Base-by-base conservation (phyloP, 768 basidiomycete species). In the Krasilnikovozyma curviuscula region DNA sequence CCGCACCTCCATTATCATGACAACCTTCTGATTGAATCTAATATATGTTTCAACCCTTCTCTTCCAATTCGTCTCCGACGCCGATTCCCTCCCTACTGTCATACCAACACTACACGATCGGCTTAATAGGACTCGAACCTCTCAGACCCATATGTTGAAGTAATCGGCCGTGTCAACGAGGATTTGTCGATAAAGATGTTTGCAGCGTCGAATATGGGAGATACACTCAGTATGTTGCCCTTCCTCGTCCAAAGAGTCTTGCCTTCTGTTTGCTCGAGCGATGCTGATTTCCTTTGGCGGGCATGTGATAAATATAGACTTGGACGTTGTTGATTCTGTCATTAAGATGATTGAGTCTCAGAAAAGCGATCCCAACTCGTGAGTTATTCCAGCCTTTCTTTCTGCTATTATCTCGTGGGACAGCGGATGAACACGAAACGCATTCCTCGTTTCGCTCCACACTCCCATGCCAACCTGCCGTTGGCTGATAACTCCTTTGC, bases 81-180 rank as follows among this genome's bases (percentile, higher is more conserved):
- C 35, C n/a, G n/a, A n/a, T n/a, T n/a, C n/a, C n/a, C n/a, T n/a
- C n/a, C n/a, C n/a, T n/a, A n/a, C n/a, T n/a, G n/a, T n/a, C n/a
- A n/a, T n/a, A n/a, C n/a, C n/a, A n/a, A n/a, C n/a, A n/a, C n/a
- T n/a, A n/a, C n/a, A 40, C n/a, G 12, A 18, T 0, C 21, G 6
- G 37, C 10, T 8, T 8, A 32, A 33, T 44, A 74, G 71, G 69
- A 67, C 49, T 59, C 68, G 23, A 62, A 68, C 39, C 64, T 77
- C 44, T 63, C 64, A 2, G 75, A 74, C 44, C 65, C 71, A 3
- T 81, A 66, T 53, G 66, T 79, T 39, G 82, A 84, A 60, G 65
- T 83, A 44, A 70, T 83, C 25, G 81, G 80, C 6, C 70, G 60
- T 5, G 80, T 76, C 19, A 48, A 68, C 21, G 68, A 75, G 50